Evolutionary conservation across 2,329 filamentous ascomycete species (phyloP).

Genomic region (Venturia effusa): DNA sequence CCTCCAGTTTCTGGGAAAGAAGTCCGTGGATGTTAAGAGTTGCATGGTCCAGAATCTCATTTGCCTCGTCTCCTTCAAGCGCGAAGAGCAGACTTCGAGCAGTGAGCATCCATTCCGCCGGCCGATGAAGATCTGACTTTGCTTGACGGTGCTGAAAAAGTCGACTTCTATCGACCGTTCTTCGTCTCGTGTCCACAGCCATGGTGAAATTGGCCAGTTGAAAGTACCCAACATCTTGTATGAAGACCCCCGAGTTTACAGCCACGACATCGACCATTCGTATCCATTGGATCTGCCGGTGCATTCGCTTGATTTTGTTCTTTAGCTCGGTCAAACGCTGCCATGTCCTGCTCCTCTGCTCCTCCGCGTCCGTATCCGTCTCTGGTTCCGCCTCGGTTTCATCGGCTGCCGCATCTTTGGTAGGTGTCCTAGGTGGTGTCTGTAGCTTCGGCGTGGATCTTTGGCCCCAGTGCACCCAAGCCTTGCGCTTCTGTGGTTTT

Average conservation of each 20-base stretch:
- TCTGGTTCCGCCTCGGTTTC: slow-evolving; percentile 10
- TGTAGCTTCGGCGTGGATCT: slow-evolving; percentile 18
- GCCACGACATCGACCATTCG: slow-evolving; percentile 82
- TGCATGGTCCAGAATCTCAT: slow-evolving; percentile 79
- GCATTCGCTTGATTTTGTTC: slow-evolving; percentile 75
- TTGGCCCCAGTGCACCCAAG: slow-evolving; percentile 23
- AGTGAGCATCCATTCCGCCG: slow-evolving; percentile 90
- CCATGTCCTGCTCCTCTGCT: slow-evolving; percentile 63
- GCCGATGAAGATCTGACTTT: slow-evolving; percentile 51
- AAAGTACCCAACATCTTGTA: slow-evolving; percentile 72
- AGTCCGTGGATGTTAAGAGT: slow-evolving; percentile 87
- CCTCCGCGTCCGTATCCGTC: slow-evolving; percentile 19
- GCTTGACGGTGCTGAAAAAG: slow-evolving; percentile 73
- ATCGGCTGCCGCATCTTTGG: slow-evolving; percentile 9
- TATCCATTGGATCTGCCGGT: slow-evolving; percentile 80
- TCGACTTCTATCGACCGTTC: slow-evolving; percentile 81
- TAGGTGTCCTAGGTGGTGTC: slow-evolving; percentile 11
- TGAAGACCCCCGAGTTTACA: slow-evolving; percentile 63
- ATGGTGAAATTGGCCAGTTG: slow-evolving; percentile 77
- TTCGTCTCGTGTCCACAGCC: slow-evolving; percentile 80
- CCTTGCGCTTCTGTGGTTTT: slow-evolving; percentile 9
- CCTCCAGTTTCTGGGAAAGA: slow-evolving; percentile 73
- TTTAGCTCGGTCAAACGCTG: slow-evolving; percentile 66
- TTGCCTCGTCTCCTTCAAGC: slow-evolving; percentile 69
- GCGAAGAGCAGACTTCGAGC: slow-evolving; percentile 82